Base-by-base conservation (phyloP, 2,329 filamentous ascomycete genomes). In the Ascochyta lentis region DNA sequence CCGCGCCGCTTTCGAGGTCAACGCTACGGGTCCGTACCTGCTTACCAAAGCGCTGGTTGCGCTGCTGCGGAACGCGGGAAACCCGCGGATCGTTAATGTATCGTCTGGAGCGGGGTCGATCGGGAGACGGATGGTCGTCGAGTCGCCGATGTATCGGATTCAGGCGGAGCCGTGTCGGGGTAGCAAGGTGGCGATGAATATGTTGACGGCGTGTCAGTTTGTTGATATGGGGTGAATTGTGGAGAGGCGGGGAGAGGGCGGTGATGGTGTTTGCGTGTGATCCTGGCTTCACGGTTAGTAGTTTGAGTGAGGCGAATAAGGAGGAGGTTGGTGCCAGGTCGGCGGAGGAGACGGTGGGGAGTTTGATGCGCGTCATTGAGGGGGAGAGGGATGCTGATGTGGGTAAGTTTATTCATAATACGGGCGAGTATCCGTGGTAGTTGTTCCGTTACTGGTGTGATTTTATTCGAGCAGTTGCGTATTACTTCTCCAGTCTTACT, bases 111-210 rank as follows among this genome's bases (percentile, higher is more conserved):
- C 69, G 0, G 76, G 76, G 6, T 74, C 70, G 4, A 73, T 78
- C 6, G 65, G 53, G 0, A 58, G 63, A 0, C 63, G 71, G 0
- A 59, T 76, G 0, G 68, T 70, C 27, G 42, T 67, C 1, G 61
- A 60, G 12, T 65, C 60, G 1, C 56, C 63, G 1, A 31, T 31
- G 29, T 31, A 31, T 12, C 3, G 13, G 12, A 15, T 31, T 6
- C 29, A 31, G 13, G 52, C 50, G 2, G 59, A 69, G 5, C 68
- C 67, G 19, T 79, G 78, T 46, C 68, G 72, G 4, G 67, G 71
- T 0, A 74, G 68, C 26, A 79, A 78, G 56, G 67, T 74, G 4
- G 77, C 77, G 1, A 51, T 77, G 58, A 77, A 77, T 35, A 78
- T 79, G 75, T 51, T 78, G 12, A 69, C 65, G 8, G 66, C 69